Conservation (phyloP, 352 stramenopile genomes). For the Phytophthora ohioensis region DNA sequence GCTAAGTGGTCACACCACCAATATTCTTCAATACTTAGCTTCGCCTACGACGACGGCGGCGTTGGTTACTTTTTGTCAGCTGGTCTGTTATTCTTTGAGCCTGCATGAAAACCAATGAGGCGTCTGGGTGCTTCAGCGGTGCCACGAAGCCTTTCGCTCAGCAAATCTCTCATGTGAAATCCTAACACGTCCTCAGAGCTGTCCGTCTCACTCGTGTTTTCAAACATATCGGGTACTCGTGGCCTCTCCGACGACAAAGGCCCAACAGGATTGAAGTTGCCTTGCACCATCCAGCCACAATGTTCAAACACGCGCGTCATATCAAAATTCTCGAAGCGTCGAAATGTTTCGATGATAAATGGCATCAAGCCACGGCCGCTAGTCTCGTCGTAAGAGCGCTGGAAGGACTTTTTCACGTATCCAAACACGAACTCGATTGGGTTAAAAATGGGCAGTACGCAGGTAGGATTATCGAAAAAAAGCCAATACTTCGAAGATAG, state of each 20-base stretch:
- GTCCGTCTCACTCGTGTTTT: too few relatives aligned
- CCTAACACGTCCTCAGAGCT: not conserved
- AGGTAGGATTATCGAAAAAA: slow-evolving; percentile 35
- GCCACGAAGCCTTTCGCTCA: too few relatives aligned
- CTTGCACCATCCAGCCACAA: slow-evolving; percentile 24
- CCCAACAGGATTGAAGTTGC: slow-evolving; percentile 15
- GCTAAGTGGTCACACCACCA: too few relatives aligned
- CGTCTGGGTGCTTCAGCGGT: too few relatives aligned
- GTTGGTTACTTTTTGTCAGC: too few relatives aligned
- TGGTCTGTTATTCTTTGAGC: too few relatives aligned
- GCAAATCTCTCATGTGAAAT: not conserved
- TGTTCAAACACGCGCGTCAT: not conserved
- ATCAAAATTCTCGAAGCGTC: too few relatives aligned
- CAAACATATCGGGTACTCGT: not conserved
- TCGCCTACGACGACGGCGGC: too few relatives aligned
- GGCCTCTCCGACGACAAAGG: slow-evolving; percentile 4
- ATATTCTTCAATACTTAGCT: too few relatives aligned
- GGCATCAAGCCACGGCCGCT: not conserved
- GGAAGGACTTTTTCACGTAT: slow-evolving; percentile 21
- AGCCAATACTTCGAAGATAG: slow-evolving; percentile 36
- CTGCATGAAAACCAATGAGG: too few relatives aligned
- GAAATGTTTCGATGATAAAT: too few relatives aligned
- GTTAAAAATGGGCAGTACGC: slow-evolving; percentile 45
- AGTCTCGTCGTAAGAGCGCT: slow-evolving; percentile 21
- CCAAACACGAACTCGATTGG: slow-evolving; percentile 48